phyloP scores from a whole-genome alignment of 2,329 filamentous ascomycete species.

The Sclerotinia trifoliorum region DNA sequence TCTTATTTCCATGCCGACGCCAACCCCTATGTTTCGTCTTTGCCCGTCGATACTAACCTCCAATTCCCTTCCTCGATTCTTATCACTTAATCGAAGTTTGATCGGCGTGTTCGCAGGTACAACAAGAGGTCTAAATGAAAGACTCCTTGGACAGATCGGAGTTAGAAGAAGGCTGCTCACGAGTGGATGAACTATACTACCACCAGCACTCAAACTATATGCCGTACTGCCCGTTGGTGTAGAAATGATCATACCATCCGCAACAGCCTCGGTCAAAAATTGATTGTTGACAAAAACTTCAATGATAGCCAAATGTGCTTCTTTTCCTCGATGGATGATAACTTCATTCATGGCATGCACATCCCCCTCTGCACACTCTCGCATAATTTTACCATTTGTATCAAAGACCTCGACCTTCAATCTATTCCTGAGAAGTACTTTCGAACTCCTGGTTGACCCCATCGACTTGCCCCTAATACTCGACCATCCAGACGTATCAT shows the following conservation, averaged over 20 bases:
- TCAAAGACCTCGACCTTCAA: slow-evolving; percentile 84
- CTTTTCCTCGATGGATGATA: slow-evolving; percentile 84
- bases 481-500: slow-evolving; percentile 61
- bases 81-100: slow-evolving; percentile 75
- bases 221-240: slow-evolving; percentile 95
- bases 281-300: slow-evolving; percentile 87
- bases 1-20: slow-evolving; percentile 77
- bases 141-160: slow-evolving; percentile 86
- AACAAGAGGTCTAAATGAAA: slow-evolving; percentile 89
- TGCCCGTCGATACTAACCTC: slow-evolving; percentile 79
- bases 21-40: slow-evolving; percentile 61
- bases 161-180: slow-evolving; percentile 87
- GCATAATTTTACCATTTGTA: slow-evolving; percentile 51
- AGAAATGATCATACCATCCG: slow-evolving; percentile 90
- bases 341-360: slow-evolving; percentile 89
- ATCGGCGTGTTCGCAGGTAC: slow-evolving; percentile 84
- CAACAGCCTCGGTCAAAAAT: slow-evolving; percentile 89
- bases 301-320: slow-evolving; percentile 87
- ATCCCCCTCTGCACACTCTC: slow-evolving; percentile 38
- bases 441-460: slow-evolving; percentile 70
- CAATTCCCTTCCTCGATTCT: slow-evolving; percentile 72
- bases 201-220: slow-evolving; percentile 89
- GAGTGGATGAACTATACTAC: slow-evolving; percentile 89
- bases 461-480: slow-evolving; percentile 76
- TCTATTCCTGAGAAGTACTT: slow-evolving; percentile 81